Conservation (phyloP, 2,329 filamentous ascomycete species). For the Camptophora hylomeconis region DNA sequence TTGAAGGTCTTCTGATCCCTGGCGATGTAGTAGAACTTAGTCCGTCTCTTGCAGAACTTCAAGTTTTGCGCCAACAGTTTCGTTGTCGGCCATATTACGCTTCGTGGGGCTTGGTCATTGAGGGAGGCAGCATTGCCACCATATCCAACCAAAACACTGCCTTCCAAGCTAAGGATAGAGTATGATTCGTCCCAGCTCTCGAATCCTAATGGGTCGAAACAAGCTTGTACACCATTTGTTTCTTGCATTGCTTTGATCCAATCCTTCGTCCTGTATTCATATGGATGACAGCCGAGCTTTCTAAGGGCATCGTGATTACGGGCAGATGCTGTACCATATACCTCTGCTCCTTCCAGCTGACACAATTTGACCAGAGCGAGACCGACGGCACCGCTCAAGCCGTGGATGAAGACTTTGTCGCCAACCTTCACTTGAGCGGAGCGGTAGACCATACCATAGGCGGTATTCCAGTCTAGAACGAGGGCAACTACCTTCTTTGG, state of each 20-base stretch:
- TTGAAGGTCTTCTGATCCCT: constrained; percentile 1
- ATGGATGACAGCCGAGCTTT: constrained; percentile 28
- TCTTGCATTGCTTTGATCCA: constrained; percentile 36
- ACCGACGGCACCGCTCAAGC: constrained; percentile 38
- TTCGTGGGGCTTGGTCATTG: constrained; percentile 1
- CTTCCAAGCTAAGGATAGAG: constrained; percentile 28
- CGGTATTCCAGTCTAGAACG: constrained; percentile 31
- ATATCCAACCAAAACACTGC: constrained; percentile 16
- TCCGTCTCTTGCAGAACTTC: constrained; percentile 3
- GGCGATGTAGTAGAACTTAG: constrained; percentile 4
- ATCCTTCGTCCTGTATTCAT: constrained; percentile 36
- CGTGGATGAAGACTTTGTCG: constrained; percentile 38
- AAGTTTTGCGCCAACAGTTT: constrained; percentile 5
- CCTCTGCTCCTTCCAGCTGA: constrained; percentile 30
- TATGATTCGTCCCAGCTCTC: constrained; percentile 40
- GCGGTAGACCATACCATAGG: constrained; percentile 7
- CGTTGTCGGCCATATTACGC: constrained; percentile 3
- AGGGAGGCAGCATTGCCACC: constrained; percentile 3
- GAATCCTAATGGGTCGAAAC: constrained; percentile 38
- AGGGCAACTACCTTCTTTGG: constrained; percentile 30
- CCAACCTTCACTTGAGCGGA: constrained; percentile 31
- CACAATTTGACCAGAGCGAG: constrained; percentile 30
- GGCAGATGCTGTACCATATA: constrained; percentile 37
- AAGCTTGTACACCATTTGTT: constrained; percentile 34
- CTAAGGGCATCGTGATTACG: constrained; percentile 32